A percentile compares a stretch with the other conserved stretches of the same genome.
Evolutionary conservation across 441 rosid genomes (phyloP).

Genomic region (Corymbia citriodora): DNA sequence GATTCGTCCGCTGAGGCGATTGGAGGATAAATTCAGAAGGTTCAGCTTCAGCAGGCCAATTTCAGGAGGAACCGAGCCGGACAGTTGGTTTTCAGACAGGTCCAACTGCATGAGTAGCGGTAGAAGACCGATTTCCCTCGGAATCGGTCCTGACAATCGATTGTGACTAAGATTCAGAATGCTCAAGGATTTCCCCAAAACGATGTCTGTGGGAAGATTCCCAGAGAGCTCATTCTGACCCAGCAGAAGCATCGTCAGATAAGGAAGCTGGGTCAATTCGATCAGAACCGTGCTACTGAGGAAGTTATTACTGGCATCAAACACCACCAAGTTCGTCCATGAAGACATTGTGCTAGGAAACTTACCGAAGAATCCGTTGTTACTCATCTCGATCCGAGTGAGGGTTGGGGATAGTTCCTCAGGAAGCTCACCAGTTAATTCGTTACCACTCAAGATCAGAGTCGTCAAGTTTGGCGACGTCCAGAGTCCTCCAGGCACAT

Average conservation of each 20-base stretch:
- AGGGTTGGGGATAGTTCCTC: conserved; percentile 24
- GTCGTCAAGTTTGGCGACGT: conserved; percentile 10
- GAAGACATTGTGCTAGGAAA: conserved; percentile 28
- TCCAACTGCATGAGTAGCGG: conserved; percentile 15
- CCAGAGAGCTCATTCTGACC: conserved; percentile 45
- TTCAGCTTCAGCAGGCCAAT: conserved; percentile 11
- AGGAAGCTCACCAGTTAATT: conserved; percentile 47
- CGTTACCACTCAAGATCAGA: conserved; percentile 24
- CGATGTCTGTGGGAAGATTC: conserved; percentile 31
- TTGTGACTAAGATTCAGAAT: conserved; percentile 37
- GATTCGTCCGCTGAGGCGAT: conserved; percentile 40
- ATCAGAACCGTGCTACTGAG: conserved; percentile 36
- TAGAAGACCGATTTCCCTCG: conserved; percentile 22
- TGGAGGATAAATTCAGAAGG: conserved; percentile 49
- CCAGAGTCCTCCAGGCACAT: conserved; percentile 50
- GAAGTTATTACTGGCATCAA: conserved; percentile 43
- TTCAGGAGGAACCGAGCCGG: conserved; percentile 27
- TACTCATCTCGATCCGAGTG: conserved; percentile 22
- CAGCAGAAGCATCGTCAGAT: conserved; percentile 25
- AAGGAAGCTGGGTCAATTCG: conserved; percentile 34
- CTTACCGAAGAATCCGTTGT: conserved; percentile 42
- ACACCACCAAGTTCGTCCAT: conserved; percentile 27
- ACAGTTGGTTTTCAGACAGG: conserved; percentile 29
- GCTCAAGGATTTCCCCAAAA: conserved; percentile 34
- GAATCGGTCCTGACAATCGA: conserved; percentile 43